Evolutionary conservation across 331 rosid species (phyloP).

Genomic region (Malus hybrid): DNA sequence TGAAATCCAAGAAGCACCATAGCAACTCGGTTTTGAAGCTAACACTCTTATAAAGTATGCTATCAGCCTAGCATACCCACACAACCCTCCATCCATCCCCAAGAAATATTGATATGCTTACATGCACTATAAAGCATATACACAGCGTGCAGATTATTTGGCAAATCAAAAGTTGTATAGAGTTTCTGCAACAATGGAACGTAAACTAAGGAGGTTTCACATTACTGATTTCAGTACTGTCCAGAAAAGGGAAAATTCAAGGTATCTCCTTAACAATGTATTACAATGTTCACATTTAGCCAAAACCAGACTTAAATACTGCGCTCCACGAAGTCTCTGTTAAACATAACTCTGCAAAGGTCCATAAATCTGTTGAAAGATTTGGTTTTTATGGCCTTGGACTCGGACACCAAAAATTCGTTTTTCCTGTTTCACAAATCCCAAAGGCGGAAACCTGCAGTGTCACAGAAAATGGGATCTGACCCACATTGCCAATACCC

Average conservation of each 20-base stretch:
- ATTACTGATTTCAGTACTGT: not conserved
- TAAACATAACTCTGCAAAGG: not conserved
- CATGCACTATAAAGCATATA: no score
- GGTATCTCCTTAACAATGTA: no score
- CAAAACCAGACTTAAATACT: not conserved
- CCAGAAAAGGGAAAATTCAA: no score
- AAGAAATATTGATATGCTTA: not conserved
- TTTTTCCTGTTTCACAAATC: not conserved
- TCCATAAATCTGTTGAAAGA: not conserved
- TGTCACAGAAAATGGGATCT: not conserved
- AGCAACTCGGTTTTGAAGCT: not conserved
- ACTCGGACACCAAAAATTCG: not conserved
- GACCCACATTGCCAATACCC: not conserved
- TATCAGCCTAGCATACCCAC: not conserved
- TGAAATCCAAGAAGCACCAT: not conserved
- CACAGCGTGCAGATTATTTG: no score
- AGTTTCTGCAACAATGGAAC: not conserved
- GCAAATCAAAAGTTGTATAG: not conserved
- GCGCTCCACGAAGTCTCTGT: not conserved
- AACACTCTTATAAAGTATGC: not conserved
- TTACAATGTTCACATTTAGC: no score
- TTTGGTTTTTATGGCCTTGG: not conserved
- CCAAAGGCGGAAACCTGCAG: not conserved
- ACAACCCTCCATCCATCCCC: not conserved
- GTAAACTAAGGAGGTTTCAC: not conserved